phyloP scores from a whole-genome alignment of 345 rosid genomes.

The Gossypium raimondii region DNA sequence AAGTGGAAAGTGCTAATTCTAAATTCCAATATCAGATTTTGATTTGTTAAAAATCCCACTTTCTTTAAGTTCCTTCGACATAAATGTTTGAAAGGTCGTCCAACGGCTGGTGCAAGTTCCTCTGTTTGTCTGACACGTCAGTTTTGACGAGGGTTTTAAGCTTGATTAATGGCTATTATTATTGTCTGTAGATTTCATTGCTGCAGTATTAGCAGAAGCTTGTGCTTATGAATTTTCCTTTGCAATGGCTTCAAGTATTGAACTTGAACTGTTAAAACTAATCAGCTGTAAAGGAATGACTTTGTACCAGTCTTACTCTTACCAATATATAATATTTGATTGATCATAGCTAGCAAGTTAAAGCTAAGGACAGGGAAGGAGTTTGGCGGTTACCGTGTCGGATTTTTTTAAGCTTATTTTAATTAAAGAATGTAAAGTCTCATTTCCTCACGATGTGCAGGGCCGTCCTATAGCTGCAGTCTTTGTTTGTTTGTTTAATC shows the following conservation, averaged over 20 bases:
- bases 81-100: constrained; percentile 29
- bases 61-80: constrained; percentile 1
- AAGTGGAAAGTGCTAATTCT: neutral
- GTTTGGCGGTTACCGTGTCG: constrained; percentile 39
- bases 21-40: constrained; percentile 23
- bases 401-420: constrained; percentile 10
- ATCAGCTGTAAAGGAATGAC: neutral
- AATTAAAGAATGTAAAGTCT: constrained; percentile 17
- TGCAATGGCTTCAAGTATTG: constrained; percentile 1
- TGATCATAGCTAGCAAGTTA: constrained; percentile 7
- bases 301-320: neutral
- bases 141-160: too few species aligned
- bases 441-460: constrained; percentile 43
- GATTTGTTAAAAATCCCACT: neutral
- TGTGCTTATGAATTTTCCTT: neutral
- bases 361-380: constrained; percentile 39
- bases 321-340: constrained; percentile 8
- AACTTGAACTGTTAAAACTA: neutral
- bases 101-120: constrained; percentile 32
- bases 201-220: too few species aligned
- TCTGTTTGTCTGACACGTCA: neutral
- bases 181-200: too few species aligned
- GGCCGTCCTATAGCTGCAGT: constrained; percentile 29
- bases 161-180: too few species aligned
- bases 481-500: constrained; percentile 10